Percentiles rank a stretch among this genome's conserved stretches.
phyloP scores from a whole-genome alignment of 2,329 filamentous ascomycete genomes.

The Helicocarpus griseus region DNA sequence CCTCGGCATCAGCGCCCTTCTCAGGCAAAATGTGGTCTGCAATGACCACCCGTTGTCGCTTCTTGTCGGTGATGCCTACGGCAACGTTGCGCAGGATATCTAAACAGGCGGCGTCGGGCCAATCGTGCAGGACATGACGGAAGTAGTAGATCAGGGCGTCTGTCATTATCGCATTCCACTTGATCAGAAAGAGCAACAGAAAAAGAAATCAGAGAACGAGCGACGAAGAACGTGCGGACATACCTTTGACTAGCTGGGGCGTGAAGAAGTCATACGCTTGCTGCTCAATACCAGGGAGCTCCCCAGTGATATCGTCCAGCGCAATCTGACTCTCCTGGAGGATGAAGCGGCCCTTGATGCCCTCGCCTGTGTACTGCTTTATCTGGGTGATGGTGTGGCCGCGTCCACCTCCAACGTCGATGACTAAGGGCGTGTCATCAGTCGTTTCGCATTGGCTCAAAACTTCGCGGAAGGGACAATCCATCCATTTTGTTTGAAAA shows the following conservation, averaged over 20 bases:
- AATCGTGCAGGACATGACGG: slow-evolving; percentile 25
- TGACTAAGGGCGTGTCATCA: slow-evolving; percentile 14
- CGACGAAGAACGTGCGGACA: not conserved
- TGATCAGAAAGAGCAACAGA: too few relatives aligned
- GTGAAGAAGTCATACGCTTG: slow-evolving; percentile 17
- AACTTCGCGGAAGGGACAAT: slow-evolving; percentile 17
- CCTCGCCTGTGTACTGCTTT: slow-evolving; percentile 16
- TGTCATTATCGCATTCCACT: not conserved
- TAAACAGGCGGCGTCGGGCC: slow-evolving; percentile 12
- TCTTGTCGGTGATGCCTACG: slow-evolving; percentile 13
- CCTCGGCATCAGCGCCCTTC: slow-evolving; percentile 10
- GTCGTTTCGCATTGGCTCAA: slow-evolving; percentile 12
- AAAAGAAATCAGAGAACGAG: not conserved
- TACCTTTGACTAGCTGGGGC: slow-evolving; percentile 16
- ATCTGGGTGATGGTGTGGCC: slow-evolving; percentile 16
- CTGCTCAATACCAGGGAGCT: slow-evolving; percentile 11
- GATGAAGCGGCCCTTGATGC: slow-evolving; percentile 22
- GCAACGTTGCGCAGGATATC: slow-evolving; percentile 13
- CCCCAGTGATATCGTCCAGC: slow-evolving; percentile 20
- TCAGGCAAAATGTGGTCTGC: slow-evolving; percentile 17
- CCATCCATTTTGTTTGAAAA: slow-evolving; percentile 15
- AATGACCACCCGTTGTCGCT: slow-evolving; percentile 12
- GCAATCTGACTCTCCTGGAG: slow-evolving; percentile 27
- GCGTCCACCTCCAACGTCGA: slow-evolving; percentile 15
- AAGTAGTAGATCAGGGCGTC: slow-evolving; percentile 23